A percentile compares a stretch with the other conserved stretches of the same genome.
Conservation (phyloP, 2,329 filamentous ascomycete genomes). For the Diaporthe australafricana region DNA sequence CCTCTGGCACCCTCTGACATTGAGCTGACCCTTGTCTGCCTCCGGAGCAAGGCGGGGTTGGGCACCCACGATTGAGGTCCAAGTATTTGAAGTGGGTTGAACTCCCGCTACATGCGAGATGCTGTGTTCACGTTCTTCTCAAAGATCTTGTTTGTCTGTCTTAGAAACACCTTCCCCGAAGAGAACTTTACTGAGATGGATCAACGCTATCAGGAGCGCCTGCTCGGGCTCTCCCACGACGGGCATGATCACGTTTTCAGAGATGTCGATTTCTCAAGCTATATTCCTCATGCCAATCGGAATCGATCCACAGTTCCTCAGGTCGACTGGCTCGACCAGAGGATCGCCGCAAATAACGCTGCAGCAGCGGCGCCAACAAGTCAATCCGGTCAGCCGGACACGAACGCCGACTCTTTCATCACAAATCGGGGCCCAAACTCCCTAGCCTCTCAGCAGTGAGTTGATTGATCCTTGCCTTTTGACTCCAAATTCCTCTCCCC, state of each 20-base stretch:
- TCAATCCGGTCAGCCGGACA: background rate
- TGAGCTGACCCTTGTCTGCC: background rate
- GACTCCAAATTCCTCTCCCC: background rate
- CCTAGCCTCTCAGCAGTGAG: background rate
- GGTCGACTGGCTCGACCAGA: background rate
- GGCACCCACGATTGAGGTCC: background rate
- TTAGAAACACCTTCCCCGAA: background rate
- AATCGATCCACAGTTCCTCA: background rate
- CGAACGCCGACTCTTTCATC: background rate
- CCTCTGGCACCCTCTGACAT: background rate
- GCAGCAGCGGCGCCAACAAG: background rate
- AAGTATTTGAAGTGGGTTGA: constrained; percentile 10
- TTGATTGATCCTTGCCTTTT: background rate
- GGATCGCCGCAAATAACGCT: background rate
- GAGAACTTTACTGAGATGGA: background rate
- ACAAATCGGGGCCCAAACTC: background rate
- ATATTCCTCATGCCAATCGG: background rate
- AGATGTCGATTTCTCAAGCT: background rate
- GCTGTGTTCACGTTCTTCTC: background rate
- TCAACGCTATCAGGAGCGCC: background rate
- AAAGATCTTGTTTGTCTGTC: background rate
- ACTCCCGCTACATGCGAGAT: background rate
- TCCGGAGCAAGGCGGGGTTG: background rate
- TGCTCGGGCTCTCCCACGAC: background rate
- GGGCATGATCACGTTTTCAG: background rate